A percentile compares a stretch with the other conserved stretches of the same genome.
phyloP scores from a whole-genome alignment of 495 filamentous ascomycete genomes.

The Neurospora sp. region DNA sequence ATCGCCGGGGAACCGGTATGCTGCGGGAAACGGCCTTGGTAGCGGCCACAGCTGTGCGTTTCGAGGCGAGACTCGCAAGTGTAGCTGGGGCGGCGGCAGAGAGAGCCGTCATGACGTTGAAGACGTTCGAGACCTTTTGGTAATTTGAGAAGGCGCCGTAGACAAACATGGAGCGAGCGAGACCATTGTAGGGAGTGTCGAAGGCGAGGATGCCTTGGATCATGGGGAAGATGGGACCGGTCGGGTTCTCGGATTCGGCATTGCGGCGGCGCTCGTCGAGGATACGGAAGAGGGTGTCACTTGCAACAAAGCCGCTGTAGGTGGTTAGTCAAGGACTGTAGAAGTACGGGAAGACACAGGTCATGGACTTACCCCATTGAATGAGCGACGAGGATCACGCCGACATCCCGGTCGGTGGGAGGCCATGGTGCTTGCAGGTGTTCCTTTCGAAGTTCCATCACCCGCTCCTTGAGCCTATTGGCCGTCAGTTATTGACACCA shows the following conservation, averaged over 20 bases:
- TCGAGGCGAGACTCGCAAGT: constrained; percentile 38
- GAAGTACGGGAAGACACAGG: no score
- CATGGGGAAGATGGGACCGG: constrained; percentile 44
- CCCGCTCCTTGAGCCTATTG: constrained; percentile 71
- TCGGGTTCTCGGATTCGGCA: constrained; percentile 9
- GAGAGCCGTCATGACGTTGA: constrained; percentile 55
- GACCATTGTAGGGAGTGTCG: constrained; percentile 88
- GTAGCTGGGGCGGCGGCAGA: constrained; percentile 38
- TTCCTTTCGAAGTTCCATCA: constrained; percentile 78
- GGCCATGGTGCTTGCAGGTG: constrained; percentile 64
- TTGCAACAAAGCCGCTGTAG: constrained; percentile 72
- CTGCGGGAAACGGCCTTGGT: constrained; percentile 31
- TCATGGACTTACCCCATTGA: constrained; percentile 61
- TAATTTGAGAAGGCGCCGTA: constrained; percentile 86
- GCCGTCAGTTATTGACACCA: background rate
- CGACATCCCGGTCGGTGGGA: constrained; percentile 75
- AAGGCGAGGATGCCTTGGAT: constrained; percentile 83
- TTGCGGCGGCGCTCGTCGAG: constrained; percentile 29
- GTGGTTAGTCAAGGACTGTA: background rate
- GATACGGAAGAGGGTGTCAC: constrained; percentile 61
- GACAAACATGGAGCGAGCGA: constrained; percentile 79
- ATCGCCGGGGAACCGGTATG: constrained; percentile 13
- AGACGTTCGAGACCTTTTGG: constrained; percentile 62
- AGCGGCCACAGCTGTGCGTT: constrained; percentile 19
- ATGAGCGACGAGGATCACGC: constrained; percentile 75